phyloP scores from a whole-genome alignment of 441 rosid species.

The Aquilaria agallochum region DNA sequence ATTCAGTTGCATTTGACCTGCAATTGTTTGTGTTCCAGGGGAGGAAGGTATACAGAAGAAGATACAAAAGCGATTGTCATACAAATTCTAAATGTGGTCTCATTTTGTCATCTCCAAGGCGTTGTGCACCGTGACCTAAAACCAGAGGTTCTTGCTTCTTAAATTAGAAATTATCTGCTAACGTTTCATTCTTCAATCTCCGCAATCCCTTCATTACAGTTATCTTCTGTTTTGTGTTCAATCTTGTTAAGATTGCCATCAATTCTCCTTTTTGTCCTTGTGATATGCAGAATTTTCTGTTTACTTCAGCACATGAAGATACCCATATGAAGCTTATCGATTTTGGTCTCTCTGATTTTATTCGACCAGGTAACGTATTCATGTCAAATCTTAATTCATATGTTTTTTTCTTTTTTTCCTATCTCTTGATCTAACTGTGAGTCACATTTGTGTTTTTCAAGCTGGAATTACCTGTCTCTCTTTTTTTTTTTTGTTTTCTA shows the following conservation, averaged over 20 bases:
- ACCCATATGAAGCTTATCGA: conserved; percentile 89
- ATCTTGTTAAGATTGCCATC: no score
- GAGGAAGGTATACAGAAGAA: conserved; percentile 84
- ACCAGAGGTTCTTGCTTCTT: conserved; percentile 64
- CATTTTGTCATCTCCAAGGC: conserved; percentile 97
- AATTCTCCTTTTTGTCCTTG: conserved; percentile 7
- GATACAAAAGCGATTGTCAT: conserved; percentile 75
- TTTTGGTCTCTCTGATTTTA: conserved; percentile 91
- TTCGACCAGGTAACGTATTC: conserved; percentile 59
- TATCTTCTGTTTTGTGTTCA: no score
- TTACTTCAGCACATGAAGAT: conserved; percentile 67
- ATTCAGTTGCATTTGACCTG: neutral
- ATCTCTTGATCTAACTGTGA: no score
- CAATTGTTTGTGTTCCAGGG: conserved; percentile 41
- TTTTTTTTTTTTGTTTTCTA: no score
- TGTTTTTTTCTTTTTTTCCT: no score
- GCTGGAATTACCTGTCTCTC: no score
- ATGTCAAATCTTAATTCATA: no score
- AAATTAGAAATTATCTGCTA: neutral
- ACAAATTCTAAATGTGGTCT: conserved; percentile 77
- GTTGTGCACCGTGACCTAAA: conserved; percentile 92
- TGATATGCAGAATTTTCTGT: conserved; percentile 75
- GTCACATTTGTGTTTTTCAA: no score
- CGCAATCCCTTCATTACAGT: no score
- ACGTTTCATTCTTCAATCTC: no score